Percentiles rank a stretch among this genome's conserved stretches.
Evolutionary conservation across 1,284 basidiomycete genomes (phyloP).

Genomic region (Moniliophthora roreri): DNA sequence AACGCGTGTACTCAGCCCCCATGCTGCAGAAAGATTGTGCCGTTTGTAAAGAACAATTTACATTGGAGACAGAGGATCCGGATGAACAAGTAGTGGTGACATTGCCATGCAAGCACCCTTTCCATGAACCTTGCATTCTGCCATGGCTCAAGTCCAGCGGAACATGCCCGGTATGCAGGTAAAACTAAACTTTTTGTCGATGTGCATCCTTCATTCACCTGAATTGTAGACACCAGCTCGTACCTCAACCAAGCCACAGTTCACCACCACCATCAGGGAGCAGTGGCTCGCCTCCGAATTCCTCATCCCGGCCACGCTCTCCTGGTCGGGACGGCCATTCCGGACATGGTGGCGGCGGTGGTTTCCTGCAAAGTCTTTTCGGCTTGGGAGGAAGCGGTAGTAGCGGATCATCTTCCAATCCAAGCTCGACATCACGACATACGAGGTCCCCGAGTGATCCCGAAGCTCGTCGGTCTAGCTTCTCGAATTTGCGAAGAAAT

Average conservation of each 20-base stretch:
- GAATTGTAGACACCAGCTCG: conserved; percentile 46
- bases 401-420: background rate
- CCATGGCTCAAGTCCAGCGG: conserved; percentile 84
- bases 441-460: background rate
- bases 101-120: conserved; percentile 78
- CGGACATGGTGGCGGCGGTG: background rate
- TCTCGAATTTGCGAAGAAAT: background rate
- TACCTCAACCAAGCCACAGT: conserved; percentile 48
- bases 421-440: background rate
- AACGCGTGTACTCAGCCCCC: conserved; percentile 37
- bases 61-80: conserved; percentile 62
- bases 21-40: conserved; percentile 71
- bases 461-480: background rate
- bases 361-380: conserved; percentile 10
- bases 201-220: conserved; percentile 8
- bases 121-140: conserved; percentile 78
- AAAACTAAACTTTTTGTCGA: conserved; percentile 21
- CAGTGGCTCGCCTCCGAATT: conserved; percentile 1
- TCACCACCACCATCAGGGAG: conserved; percentile 17
- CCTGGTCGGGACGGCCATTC: background rate
- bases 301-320: background rate
- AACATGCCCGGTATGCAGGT: conserved; percentile 86
- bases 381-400: conserved; percentile 8
- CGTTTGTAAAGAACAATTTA: conserved; percentile 79
- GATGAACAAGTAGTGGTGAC: conserved; percentile 70